Evolutionary conservation across 768 basidiomycete species (phyloP).

Genomic region (Galerina marginata): DNA sequence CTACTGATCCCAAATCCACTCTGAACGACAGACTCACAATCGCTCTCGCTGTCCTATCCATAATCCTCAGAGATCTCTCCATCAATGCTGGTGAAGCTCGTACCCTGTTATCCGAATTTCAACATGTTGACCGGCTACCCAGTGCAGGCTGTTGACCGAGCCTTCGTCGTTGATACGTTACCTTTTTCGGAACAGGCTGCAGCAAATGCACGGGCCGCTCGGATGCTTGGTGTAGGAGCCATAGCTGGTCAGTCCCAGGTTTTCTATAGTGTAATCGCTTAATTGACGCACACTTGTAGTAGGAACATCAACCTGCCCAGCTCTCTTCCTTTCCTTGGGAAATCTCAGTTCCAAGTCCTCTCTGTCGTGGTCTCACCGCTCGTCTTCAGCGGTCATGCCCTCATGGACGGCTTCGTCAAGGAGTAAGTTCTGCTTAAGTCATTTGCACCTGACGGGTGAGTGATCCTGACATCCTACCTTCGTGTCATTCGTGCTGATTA

Average conservation of each 20-base stretch:
- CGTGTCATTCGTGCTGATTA: neutral
- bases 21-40: conserved; percentile 75
- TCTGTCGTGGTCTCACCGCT: conserved; percentile 75
- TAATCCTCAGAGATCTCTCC: conserved; percentile 63
- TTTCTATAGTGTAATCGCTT: neutral
- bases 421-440: conserved; percentile 70
- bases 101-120: neutral
- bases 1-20: neutral
- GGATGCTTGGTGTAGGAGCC: conserved; percentile 89
- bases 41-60: conserved; percentile 68
- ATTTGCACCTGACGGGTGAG: conserved; percentile 22
- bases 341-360: conserved; percentile 81
- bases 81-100: conserved; percentile 50
- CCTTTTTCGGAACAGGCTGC: conserved; percentile 76
- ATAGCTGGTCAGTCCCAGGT: conserved; percentile 70
- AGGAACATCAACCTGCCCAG: conserved; percentile 80
- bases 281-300: conserved; percentile 41
- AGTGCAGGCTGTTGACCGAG: conserved; percentile 92
- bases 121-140: neutral
- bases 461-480: neutral
- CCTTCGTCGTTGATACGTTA: conserved; percentile 86
- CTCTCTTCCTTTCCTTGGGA: conserved; percentile 76
- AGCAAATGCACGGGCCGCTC: conserved; percentile 94
- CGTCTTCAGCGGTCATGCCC: conserved; percentile 66
- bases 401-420: conserved; percentile 65